Conservation (phyloP, 306 rosid genomes). For the Dalbergia cochinchinensis region DNA sequence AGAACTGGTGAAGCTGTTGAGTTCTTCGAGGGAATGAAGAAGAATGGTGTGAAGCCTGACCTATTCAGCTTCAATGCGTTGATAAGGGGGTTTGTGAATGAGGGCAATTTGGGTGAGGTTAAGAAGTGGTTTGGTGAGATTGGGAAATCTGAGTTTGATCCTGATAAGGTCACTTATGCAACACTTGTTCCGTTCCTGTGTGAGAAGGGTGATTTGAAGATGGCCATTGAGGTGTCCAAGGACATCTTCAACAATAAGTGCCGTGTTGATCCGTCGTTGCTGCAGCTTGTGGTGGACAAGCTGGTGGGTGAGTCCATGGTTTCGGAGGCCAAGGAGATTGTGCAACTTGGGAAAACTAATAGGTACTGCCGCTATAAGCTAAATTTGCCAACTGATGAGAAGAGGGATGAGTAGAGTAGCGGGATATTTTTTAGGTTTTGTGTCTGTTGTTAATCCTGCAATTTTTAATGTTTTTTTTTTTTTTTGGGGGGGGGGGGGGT, state of each 20-base stretch:
- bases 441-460: conserved; percentile 41
- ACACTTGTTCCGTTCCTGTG: conserved; percentile 71
- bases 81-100: conserved; percentile 68
- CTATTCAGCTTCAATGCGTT: conserved; percentile 67
- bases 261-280: conserved; percentile 50
- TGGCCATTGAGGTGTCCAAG: conserved; percentile 55
- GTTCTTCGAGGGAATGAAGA: conserved; percentile 61
- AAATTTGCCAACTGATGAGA: conserved; percentile 48
- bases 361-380: conserved; percentile 56
- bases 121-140: conserved; percentile 67
- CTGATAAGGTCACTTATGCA: conserved; percentile 56
- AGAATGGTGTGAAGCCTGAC: conserved; percentile 61
- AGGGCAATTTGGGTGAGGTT: conserved; percentile 65
- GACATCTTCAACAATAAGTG: conserved; percentile 54
- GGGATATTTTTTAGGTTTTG: neutral
- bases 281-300: conserved; percentile 73
- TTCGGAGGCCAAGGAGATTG: conserved; percentile 67
- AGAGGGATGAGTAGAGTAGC: conserved; percentile 37
- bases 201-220: conserved; percentile 69
- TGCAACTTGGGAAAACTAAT: conserved; percentile 59
- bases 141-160: conserved; percentile 51
- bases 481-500: neutral
- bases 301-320: conserved; percentile 59
- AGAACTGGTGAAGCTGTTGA: conserved; percentile 60
- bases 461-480: conserved; percentile 12